Conservation (phyloP, 805 yeast species). For the Ogataea nonfermentans region DNA sequence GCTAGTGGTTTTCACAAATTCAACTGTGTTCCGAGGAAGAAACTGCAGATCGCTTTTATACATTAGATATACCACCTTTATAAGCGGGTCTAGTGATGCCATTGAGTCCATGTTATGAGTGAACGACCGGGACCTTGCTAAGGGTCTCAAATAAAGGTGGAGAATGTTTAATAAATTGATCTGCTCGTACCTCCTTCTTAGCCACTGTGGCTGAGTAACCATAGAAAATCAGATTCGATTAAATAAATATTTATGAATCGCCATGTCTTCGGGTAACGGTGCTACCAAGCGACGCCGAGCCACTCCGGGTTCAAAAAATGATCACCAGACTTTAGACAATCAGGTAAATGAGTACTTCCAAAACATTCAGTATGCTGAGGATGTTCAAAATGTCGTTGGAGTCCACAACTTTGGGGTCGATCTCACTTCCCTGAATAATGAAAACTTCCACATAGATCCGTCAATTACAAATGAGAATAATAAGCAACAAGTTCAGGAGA, state of each 20-base stretch:
- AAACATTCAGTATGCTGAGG: constrained; percentile 26
- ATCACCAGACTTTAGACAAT: constrained; percentile 27
- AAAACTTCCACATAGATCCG: constrained; percentile 29
- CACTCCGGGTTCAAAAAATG: constrained; percentile 18
- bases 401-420: constrained; percentile 26
- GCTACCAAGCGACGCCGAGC: constrained; percentile 5
- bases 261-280: constrained; percentile 5
- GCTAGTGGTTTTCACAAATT: constrained; percentile 13
- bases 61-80: constrained; percentile 21
- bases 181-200: too few relatives aligned
- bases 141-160: constrained; percentile 3
- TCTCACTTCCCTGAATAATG: constrained; percentile 23
- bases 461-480: constrained; percentile 16
- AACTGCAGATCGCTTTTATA: constrained; percentile 18
- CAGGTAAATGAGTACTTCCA: constrained; percentile 32
- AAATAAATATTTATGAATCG: too few relatives aligned
- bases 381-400: constrained; percentile 18
- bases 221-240: too few relatives aligned
- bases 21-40: constrained; percentile 14
- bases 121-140: not conserved
- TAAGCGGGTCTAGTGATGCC: constrained; percentile 18
- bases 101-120: constrained; percentile 4
- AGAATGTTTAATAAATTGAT: too few relatives aligned
- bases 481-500: constrained; percentile 15
- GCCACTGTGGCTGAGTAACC: too few relatives aligned